Percentiles rank a stretch among this genome's conserved stretches.
Evolutionary conservation across 1,284 basidiomycete genomes (phyloP).

Genomic region (Cerioporus squamosus): DNA sequence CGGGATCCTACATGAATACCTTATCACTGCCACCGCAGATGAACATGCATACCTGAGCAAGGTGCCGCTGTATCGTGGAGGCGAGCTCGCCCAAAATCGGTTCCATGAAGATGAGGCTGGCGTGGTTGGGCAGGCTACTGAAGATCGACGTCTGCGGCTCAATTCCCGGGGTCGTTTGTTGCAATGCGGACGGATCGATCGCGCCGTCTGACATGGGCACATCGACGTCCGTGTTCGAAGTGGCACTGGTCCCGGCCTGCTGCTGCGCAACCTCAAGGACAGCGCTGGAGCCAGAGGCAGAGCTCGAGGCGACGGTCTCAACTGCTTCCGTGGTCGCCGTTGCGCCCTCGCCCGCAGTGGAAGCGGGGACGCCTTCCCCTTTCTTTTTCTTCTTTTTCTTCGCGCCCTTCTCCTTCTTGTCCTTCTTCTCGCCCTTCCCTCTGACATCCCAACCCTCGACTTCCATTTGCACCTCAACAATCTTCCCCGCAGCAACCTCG

Average conservation of each 20-base stretch:
- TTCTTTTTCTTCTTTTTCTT: conserved; percentile 19
- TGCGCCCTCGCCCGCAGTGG: neutral
- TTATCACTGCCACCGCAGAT: neutral
- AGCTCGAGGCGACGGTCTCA: neutral
- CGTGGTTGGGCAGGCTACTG: conserved; percentile 2
- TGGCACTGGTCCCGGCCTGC: neutral
- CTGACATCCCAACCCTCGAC: conserved; percentile 12
- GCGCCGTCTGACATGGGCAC: neutral
- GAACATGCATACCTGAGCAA: conserved; percentile 1
- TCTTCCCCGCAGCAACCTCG: conserved; percentile 19
- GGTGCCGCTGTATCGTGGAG: conserved; percentile 4
- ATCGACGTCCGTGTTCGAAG: neutral
- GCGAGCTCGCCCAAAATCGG: conserved; percentile 24
- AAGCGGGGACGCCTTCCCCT: neutral
- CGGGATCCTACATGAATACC: neutral
- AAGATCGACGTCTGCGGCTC: conserved; percentile 3
- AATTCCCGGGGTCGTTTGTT: neutral
- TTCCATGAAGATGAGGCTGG: conserved; percentile 29
- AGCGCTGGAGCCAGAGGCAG: neutral
- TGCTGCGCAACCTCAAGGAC: neutral
- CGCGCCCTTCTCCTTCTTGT: conserved; percentile 1
- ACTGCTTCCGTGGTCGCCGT: neutral
- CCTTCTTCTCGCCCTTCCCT: conserved; percentile 5
- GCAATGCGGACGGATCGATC: conserved; percentile 2
- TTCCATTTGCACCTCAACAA: conserved; percentile 17